Evolutionary conservation across 495 filamentous ascomycete genomes (phyloP).

Genomic region (Aspergillus incahuasiensis): DNA sequence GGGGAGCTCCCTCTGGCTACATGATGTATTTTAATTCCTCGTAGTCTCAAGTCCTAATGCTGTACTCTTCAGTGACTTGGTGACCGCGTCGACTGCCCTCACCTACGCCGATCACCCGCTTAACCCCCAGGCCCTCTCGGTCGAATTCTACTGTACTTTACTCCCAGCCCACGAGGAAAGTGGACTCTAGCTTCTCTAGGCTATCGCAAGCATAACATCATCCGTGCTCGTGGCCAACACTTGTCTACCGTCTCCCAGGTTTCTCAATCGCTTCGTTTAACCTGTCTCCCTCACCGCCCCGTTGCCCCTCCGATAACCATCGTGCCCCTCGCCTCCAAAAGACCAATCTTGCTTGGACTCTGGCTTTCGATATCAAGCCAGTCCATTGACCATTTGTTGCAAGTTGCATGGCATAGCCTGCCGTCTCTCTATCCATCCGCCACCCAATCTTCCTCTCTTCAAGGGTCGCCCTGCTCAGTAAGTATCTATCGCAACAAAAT

Average conservation of each 20-base stretch:
- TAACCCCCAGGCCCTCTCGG: not conserved
- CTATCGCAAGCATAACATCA: slow-evolving; percentile 9
- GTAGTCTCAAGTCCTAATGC: not conserved
- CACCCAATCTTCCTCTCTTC: not conserved
- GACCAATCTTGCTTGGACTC: not conserved
- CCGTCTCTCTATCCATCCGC: not conserved
- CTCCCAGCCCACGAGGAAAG: not conserved
- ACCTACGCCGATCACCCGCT: not conserved
- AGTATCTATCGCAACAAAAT: not conserved
- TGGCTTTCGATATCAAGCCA: not conserved
- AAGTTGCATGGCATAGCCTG: slow-evolving; percentile 23
- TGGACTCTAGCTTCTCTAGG: not conserved
- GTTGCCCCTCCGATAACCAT: not conserved
- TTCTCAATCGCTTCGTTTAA: slow-evolving; percentile 3
- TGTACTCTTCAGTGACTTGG: not conserved
- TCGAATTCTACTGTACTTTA: not conserved
- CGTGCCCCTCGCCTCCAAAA: not conserved
- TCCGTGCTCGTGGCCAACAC: not conserved
- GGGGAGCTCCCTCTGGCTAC: not conserved
- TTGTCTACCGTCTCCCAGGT: not conserved
- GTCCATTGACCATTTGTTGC: not conserved
- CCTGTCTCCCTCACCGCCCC: slow-evolving; percentile 7
- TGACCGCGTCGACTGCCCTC: not conserved
- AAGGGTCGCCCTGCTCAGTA: not conserved
- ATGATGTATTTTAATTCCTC: not conserved